These are phyloP conservation scores for Sphaerostilbella broomeana DNA, from an alignment of 2,329 filamentous ascomycete genomes.

Conservation along the genomic window DNA sequence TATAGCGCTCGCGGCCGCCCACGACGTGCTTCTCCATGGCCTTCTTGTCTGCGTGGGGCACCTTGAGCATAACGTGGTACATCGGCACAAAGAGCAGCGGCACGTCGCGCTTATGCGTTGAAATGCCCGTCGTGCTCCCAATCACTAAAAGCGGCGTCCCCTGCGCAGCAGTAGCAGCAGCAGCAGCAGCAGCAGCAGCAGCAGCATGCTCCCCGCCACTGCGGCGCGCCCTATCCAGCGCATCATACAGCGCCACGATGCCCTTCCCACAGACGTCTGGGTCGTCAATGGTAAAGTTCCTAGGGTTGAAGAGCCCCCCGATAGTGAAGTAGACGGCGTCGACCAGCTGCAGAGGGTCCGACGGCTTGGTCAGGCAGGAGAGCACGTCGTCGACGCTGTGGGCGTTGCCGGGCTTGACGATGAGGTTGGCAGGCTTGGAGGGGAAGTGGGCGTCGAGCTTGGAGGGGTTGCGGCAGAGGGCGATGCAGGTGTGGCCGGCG, in stretches of 20 bases:
- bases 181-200: too few species aligned
- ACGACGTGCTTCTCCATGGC: constrained; percentile 35
- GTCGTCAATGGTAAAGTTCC: constrained; percentile 26
- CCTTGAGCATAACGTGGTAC: constrained; percentile 35
- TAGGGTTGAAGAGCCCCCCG: constrained; percentile 25
- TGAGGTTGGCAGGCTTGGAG: constrained; percentile 26
- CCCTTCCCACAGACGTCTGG: constrained; percentile 35
- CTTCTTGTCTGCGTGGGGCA: constrained; percentile 42
- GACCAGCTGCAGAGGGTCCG: constrained; percentile 24
- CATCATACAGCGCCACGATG: constrained; percentile 28
- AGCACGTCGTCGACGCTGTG: constrained; percentile 28
- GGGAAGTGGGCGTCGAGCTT: constrained; percentile 33
- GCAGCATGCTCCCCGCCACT: too few species aligned
- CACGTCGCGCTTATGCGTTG: constrained; percentile 19
- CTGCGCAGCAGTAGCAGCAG: constrained; percentile 11
- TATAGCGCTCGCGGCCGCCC: constrained; percentile 27
- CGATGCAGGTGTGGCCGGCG: constrained; percentile 33
- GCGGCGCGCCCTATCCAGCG: constrained; percentile 24
- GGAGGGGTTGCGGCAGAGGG: constrained; percentile 34
- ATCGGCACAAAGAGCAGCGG: constrained; percentile 37
- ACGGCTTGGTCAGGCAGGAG: constrained; percentile 24
- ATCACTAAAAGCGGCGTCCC: constrained; percentile 30
- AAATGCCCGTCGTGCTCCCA: constrained; percentile 38
- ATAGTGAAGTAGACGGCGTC: constrained; percentile 35
- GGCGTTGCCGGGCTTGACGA: constrained; percentile 33